Evolutionary conservation across 2,329 filamentous ascomycete genomes (phyloP), one percentile per base, ranked within the genome.

Genomic region (Chalaropsis ovoidea): DNA sequence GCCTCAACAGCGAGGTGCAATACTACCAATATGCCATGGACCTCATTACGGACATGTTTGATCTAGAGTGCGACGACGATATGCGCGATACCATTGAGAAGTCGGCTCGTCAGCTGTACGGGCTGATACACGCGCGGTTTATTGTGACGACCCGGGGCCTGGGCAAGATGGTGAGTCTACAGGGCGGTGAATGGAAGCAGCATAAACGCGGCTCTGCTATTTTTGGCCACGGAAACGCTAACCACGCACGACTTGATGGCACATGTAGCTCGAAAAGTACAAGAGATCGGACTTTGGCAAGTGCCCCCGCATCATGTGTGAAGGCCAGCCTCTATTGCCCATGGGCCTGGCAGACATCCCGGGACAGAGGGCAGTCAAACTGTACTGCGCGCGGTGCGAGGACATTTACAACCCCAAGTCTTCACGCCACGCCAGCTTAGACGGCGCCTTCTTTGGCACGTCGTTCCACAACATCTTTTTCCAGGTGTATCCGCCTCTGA

Each of bases 381-480:
- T 99, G 64, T 99, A 96, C 82, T 99, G 94, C 77, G 86, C 89
- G 61, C 90, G 91, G 71, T 99, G 94, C 80, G 94, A 99, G 80
- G 94, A 99, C 75, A 88, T 95, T 67, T 99, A 99, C 82, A 97
- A 97, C 77, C 94, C 94, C 56, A 99, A 99, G 76, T 97, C 94
- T 2, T 93, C 90, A 22, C 90, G 94, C 35, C 94, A 99, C 77
- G 91, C 92, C 62, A 84, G 88, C 67, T 96, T 99, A 72, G 94
- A 99, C 74, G 94, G 94, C 69, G 94, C 94, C 69, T 99, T 97
- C 81, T 99, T 99, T 71, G 94, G 94, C 71, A 92, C 93, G 61
- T 95, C 90, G 2, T 99, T 99, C 81, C 93, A 96, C 81, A 96
- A 96, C 78, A 96, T 99, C 76, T 85, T 99, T 69, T 97, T 99